Evolutionary conservation across 2,329 filamentous ascomycete species (phyloP), one percentile per base, ranked within the genome.

Genomic region (Apiospora kogelbergensis): DNA sequence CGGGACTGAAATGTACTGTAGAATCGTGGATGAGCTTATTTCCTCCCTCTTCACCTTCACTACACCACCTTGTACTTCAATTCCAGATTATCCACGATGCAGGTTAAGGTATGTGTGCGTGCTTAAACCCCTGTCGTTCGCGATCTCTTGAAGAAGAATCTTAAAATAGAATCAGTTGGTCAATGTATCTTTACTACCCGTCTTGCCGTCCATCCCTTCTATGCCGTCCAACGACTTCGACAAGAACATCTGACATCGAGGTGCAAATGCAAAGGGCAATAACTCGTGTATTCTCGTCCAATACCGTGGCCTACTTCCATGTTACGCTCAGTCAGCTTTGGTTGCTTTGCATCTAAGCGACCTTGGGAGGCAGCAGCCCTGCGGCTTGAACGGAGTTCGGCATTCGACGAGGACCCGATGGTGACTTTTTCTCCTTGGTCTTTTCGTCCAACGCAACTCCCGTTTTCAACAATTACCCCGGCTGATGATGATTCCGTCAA

Each of bases 291-390:
- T 37, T 17, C 20, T 60, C 30, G 15, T 60, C 53, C 17, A 60
- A 60, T 60, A 17, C 30, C 53, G 30, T 60, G 20, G 26, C 30
- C 30, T 60, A 11, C 30, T 30, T 37, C 53, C 26, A 60, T 22
- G 53, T 37, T 17, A 60, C 20, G 20, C 53, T 22, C 53, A 60
- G 30, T 60, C 53, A 60, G 53, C 53, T 33, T 60, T 60, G 53
- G 53, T 60, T 37, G 53, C 53, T 60, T 60, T 60, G 53, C 53
- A 60, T 60, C 30, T 37, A 60, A 60, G 53, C 53, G 53, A 60
- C 30, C 53, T 37, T 37, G 53, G 30, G 3, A 60, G 17, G 30
- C 53, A 60, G 53, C 53, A 60, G 53, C 53, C 53, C 17, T 37
- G 53, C 53, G 53, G 26, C 17, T 37, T 37, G 53, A n/a, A 17